Base-by-base conservation (phyloP, 257 asterid genomes). In the Leptodermis oblonga region DNA sequence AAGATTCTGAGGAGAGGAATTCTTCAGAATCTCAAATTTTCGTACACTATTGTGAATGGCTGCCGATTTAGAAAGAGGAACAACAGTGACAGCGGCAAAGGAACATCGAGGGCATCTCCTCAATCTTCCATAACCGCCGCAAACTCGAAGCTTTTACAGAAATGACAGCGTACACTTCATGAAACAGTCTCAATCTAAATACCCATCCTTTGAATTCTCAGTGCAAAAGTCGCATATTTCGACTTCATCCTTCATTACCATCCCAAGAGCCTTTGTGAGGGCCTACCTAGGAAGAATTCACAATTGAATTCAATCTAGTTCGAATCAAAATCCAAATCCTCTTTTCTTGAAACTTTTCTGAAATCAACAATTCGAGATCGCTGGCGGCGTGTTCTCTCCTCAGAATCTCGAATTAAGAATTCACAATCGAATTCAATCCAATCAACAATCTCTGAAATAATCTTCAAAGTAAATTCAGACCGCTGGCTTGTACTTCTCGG, bases 151-250 rank as follows among this genome's bases (percentile, higher is more conserved):
- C 60, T 28, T n/a, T 30, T 5, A 7, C 15, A 3, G 23, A 51
- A 67, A 52, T 23, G 15, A 22, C 33, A 12, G 22, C 20, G 6
- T 33, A 0, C 12, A n/a, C 60, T 70, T 5, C 67, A 63, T 67
- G 63, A 41, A 30, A 42, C 23, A 31, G 42, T 78, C 62, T 51
- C 31, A 15, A 3, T 67, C 59, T 18, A 31, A 70, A 3, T 41
- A 52, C n/a, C 67, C 67, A 28, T 72, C 71, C 51, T 77, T 75
- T 69, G 39, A 60, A 5, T n/a, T 26, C 33, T 9, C 55, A 1
- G 52, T 77, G 74, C 77, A 15, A 2, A 67, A 73, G 22, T 61
- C 78, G 41, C 66, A 70, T 34, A 66, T 73, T 10, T 6, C 63
- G 11, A 0, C 15, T 34, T 25, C 1, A 9, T 25, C 15, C 28